phyloP scores from a whole-genome alignment of 140 eudicot species.

The Senecio squalidus region DNA sequence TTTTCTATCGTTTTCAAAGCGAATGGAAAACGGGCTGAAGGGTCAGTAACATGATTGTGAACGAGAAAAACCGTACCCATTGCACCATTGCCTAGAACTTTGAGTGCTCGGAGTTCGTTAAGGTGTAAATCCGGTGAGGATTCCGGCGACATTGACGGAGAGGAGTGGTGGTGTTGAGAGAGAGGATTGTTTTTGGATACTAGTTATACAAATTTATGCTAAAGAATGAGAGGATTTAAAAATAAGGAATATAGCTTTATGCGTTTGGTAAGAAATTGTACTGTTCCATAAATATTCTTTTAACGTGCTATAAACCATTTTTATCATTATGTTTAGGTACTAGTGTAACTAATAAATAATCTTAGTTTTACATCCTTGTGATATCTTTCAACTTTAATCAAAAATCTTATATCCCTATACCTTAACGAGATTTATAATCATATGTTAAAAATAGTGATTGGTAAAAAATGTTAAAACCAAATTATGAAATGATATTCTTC shows the following conservation, averaged over 20 bases:
- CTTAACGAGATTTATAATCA: no score
- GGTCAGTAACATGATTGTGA: slow-evolving; percentile 39
- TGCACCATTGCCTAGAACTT: slow-evolving; percentile 85
- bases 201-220: slow-evolving; percentile 22
- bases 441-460: no score
- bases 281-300: neutral
- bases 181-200: neutral
- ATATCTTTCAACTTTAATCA: no score
- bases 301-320: neutral
- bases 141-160: slow-evolving; percentile 37
- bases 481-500: no score
- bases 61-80: slow-evolving; percentile 88
- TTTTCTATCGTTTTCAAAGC: slow-evolving; percentile 89
- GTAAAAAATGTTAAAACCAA: no score
- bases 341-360: neutral
- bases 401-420: no score
- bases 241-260: slow-evolving; percentile 14
- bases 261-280: slow-evolving; percentile 12
- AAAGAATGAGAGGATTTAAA: slow-evolving; percentile 11
- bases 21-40: slow-evolving; percentile 37
- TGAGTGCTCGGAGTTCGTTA: slow-evolving; percentile 43
- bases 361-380: no score
- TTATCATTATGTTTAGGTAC: neutral
- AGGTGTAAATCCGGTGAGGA: slow-evolving; percentile 43
- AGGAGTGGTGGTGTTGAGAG: neutral